Base-by-base conservation (phyloP, 768 basidiomycete genomes). In the Psilocybe cubensis region DNA sequence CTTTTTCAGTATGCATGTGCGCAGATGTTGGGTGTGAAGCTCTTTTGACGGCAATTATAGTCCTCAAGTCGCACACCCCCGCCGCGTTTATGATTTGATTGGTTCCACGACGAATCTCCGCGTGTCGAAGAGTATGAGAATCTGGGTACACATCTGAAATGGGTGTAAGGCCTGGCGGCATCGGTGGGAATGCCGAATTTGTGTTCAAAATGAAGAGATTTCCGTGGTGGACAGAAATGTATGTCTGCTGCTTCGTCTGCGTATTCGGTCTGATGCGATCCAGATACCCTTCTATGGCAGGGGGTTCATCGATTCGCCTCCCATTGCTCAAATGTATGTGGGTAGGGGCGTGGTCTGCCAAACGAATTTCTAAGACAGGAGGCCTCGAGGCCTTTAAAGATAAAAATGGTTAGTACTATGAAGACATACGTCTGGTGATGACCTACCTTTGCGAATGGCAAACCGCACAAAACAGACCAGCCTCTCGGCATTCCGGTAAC, bases 221-320 rank as follows among this genome's bases (percentile, higher is more conserved):
- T 4, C 91, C 89, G 52, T 87, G 81, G 65, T 94, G 91, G 5
- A 84, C 84, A 24, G 82, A 74, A 35, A 95, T 77, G 71, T 94
- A 96, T 12, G 89, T 64, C 3, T 78, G 77, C 54, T 89, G 83
- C 52, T 79, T 84, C 25, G 70, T 68, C 58, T 85, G 83, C 18
- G 82, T 76, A 62, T 83, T 85, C 2, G 84, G 79, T 60, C 77
- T 81, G 64, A 92, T 79, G 45, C 87, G 86, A 58, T 91, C 83
- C 41, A 96, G 75, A 72, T 91, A 97, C 2, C 96, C 96, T 72
- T 98, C 96, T 45, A 96, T 76, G 0, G 85, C 82, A 0, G 88
- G 86, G 1, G 96, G 96, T 64, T 96, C 92, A 29, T 82, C 72
- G 17, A 95, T 66, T 33, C 74, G 65, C 72, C 70, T 75, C 68